A percentile compares a stretch with the other conserved stretches of the same genome.
These are phyloP conservation scores for Vanrija sp. DNA, from an alignment of 1,284 basidiomycete genomes.

Conservation along the genomic window DNA sequence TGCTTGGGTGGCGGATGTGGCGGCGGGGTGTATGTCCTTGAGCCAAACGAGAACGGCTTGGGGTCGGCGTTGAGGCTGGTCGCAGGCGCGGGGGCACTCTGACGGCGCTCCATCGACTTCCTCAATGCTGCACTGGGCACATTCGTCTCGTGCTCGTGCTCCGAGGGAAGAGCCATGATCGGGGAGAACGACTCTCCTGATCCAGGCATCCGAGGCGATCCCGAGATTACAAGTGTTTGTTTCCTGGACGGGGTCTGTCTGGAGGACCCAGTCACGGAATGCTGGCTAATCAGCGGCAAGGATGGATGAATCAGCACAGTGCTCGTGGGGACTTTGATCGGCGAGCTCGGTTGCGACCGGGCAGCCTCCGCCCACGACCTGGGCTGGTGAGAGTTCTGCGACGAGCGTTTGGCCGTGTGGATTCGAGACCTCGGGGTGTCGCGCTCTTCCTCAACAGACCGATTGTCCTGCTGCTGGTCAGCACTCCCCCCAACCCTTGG, in stretches of 20 bases:
- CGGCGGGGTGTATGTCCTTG: no score
- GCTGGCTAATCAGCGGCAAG: slow-evolving; percentile 1
- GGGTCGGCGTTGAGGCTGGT: no score
- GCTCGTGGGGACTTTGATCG: background rate
- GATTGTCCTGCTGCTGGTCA: no score
- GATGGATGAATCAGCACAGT: slow-evolving; percentile 12
- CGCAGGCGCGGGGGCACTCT: background rate
- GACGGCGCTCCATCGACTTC: background rate
- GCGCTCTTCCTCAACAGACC: background rate
- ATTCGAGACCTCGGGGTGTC: slow-evolving; percentile 4
- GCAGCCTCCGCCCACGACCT: background rate
- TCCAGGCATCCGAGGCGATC: background rate
- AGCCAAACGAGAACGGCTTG: no score
- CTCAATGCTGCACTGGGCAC: no score
- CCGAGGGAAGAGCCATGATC: slow-evolving; percentile 1
- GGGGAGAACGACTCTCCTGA: slow-evolving; percentile 4
- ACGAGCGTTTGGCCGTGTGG: slow-evolving; percentile 15
- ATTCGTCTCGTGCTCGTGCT: background rate
- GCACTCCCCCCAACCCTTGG: no score
- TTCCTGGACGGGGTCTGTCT: no score
- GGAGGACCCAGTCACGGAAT: background rate
- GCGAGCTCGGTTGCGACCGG: slow-evolving; percentile 5
- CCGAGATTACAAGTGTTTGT: no score
- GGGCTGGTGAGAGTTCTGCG: slow-evolving; percentile 17
- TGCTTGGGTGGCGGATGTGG: no score